Evolutionary conservation across 148 eudicot genomes (phyloP).

Genomic region (Camellia sinensis): DNA sequence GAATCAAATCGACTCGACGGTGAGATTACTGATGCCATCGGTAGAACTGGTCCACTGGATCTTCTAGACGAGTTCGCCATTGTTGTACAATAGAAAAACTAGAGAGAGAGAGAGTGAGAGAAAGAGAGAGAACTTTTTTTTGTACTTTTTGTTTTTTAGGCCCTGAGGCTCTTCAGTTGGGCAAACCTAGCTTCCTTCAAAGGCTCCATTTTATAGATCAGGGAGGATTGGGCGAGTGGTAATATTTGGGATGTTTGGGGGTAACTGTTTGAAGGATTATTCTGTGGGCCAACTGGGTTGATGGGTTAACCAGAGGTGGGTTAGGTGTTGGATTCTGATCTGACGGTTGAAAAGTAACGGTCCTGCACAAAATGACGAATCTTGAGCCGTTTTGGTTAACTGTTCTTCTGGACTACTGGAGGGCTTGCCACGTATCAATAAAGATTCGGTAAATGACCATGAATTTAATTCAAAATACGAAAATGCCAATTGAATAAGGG

Average conservation of each 20-base stretch:
- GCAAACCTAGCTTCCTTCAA: slow-evolving; percentile 46
- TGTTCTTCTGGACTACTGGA: not conserved
- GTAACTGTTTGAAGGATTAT: not conserved
- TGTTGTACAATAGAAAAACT: not conserved
- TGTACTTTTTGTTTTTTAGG: slow-evolving; percentile 12
- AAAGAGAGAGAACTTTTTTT: not conserved
- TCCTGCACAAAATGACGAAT: slow-evolving; percentile 1
- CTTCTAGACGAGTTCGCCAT: slow-evolving; percentile 38
- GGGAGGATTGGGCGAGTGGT: slow-evolving; percentile 19
- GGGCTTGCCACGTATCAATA: not conserved
- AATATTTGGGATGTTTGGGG: slow-evolving; percentile 12
- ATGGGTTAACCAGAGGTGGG: slow-evolving; percentile 16
- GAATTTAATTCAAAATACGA: not conserved
- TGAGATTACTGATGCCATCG: slow-evolving; percentile 22
- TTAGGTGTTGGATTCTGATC: slow-evolving; percentile 21
- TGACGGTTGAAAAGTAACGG: slow-evolving; percentile 15
- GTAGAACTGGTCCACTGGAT: slow-evolving; percentile 38
- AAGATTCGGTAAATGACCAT: not conserved
- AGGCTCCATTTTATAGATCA: slow-evolving; percentile 41
- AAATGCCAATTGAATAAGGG: not conserved
- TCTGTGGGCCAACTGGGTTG: slow-evolving; percentile 1
- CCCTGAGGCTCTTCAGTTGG: slow-evolving; percentile 44
- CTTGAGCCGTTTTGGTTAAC: slow-evolving; percentile 8
- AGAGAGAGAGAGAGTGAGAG: slow-evolving; percentile 8
- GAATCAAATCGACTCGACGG: slow-evolving; percentile 25